Conservation (phyloP, 1,284 basidiomycete genomes). For the Rhodotorula glutinis region DNA sequence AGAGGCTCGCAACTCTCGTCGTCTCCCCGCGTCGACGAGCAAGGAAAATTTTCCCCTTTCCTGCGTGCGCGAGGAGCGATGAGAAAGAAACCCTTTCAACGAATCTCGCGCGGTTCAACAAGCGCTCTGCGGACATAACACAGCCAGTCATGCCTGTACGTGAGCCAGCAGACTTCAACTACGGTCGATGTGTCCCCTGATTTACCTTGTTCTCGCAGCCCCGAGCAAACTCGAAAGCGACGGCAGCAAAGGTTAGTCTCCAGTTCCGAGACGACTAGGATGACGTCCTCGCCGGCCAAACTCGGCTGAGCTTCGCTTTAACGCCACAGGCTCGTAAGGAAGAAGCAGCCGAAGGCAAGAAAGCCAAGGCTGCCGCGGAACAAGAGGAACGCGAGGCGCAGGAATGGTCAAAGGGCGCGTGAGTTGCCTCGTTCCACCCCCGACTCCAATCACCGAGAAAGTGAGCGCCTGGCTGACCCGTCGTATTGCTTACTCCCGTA, state of each 20-base stretch:
- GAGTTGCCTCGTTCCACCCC: background rate
- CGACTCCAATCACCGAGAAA: background rate
- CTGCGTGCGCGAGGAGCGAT: background rate
- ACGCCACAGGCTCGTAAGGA: slow-evolving; percentile 17
- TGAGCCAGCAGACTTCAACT: background rate
- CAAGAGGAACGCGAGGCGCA: slow-evolving; percentile 20
- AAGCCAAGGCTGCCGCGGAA: background rate
- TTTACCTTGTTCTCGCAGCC: background rate
- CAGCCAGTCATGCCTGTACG: background rate
- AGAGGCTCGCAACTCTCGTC: no score
- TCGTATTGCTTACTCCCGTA: no score
- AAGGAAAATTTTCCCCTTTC: background rate
- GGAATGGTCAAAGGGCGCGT: slow-evolving; percentile 23
- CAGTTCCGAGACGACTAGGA: no score
- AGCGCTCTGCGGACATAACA: no score
- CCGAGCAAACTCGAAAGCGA: slow-evolving; percentile 10
- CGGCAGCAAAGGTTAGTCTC: background rate
- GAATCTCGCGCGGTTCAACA: no score
- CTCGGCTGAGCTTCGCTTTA: background rate
- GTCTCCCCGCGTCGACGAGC: no score
- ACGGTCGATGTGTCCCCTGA: background rate
- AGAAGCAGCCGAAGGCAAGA: slow-evolving; percentile 16
- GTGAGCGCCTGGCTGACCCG: background rate
- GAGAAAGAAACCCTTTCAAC: no score
- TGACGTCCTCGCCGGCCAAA: background rate